phyloP scores from a whole-genome alignment of 208 protist genomes.

The Crithidia sp. region DNA sequence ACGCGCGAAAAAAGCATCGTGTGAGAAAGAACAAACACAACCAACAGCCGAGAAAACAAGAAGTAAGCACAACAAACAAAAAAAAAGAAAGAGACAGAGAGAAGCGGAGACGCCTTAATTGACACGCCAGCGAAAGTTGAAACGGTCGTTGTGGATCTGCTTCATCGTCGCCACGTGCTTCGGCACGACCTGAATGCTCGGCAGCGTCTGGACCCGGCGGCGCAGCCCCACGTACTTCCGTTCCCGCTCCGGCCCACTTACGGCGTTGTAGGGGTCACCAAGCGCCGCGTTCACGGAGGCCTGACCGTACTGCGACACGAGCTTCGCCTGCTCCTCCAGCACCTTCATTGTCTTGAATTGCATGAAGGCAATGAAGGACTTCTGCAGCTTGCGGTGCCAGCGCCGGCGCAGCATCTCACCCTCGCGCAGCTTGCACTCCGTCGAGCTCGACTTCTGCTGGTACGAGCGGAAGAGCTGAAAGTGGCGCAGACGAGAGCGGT shows the following conservation, averaged over 20 bases:
- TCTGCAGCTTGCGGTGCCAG: conserved; percentile 83
- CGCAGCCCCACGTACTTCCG: conserved; percentile 55
- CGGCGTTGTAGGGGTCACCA: conserved; percentile 57
- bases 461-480: conserved; percentile 91
- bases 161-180: conserved; percentile 93
- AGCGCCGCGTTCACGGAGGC: conserved; percentile 86
- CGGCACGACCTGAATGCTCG: conserved; percentile 73
- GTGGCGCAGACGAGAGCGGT: conserved; percentile 83
- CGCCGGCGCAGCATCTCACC: conserved; percentile 86
- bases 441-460: conserved; percentile 87
- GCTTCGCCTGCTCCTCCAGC: conserved; percentile 85
- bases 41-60: background rate
- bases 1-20: too few relatives aligned
- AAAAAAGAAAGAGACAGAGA: conserved; percentile 23
- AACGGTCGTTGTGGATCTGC: conserved; percentile 93
- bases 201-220: conserved; percentile 68
- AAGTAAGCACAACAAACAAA: conserved; percentile 10
- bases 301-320: conserved; percentile 87
- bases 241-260: conserved; percentile 34
- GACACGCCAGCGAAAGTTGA: conserved; percentile 89
- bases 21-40: conserved; percentile 8
- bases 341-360: conserved; percentile 93
- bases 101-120: conserved; percentile 45
- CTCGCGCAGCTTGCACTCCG: conserved; percentile 86
- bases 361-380: conserved; percentile 91